phyloP scores from a whole-genome alignment of 169 alveolate species.

The Plasmodium coatneyi region DNA sequence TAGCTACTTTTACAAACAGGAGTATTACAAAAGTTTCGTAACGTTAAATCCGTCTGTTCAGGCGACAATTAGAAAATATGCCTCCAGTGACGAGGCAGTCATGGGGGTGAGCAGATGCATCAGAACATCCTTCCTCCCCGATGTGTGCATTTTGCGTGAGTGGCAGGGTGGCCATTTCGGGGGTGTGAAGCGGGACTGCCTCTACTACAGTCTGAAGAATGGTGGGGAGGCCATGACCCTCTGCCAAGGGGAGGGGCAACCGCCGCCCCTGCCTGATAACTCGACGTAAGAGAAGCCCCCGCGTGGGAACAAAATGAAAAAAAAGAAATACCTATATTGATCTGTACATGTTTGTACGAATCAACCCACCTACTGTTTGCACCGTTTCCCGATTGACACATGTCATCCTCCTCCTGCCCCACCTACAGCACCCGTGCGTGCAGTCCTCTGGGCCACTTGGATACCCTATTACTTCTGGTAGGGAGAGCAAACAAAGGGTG shows the following conservation, averaged over 20 bases:
- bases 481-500: background rate
- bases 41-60: constrained; percentile 29
- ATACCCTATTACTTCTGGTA: constrained; percentile 38
- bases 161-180: background rate
- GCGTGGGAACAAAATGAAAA: background rate
- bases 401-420: background rate
- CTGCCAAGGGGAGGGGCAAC: background rate
- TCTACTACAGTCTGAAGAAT: constrained; percentile 35
- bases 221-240: background rate
- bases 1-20: constrained; percentile 46
- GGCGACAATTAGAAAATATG: constrained; percentile 44
- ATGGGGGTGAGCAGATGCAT: background rate
- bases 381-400: background rate
- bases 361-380: background rate
- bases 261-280: background rate
- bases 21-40: constrained; percentile 28
- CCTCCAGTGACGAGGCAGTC: too few species aligned
- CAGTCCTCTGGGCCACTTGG: constrained; percentile 59
- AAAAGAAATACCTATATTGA: background rate
- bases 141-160: constrained; percentile 22
- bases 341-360: background rate
- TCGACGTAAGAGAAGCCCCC: background rate
- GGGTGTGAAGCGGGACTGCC: background rate
- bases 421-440: constrained; percentile 33
- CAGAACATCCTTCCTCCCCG: constrained; percentile 17